Evolutionary conservation across 2,329 filamentous ascomycete species (phyloP).

Genomic region (Botrytis aclada): DNA sequence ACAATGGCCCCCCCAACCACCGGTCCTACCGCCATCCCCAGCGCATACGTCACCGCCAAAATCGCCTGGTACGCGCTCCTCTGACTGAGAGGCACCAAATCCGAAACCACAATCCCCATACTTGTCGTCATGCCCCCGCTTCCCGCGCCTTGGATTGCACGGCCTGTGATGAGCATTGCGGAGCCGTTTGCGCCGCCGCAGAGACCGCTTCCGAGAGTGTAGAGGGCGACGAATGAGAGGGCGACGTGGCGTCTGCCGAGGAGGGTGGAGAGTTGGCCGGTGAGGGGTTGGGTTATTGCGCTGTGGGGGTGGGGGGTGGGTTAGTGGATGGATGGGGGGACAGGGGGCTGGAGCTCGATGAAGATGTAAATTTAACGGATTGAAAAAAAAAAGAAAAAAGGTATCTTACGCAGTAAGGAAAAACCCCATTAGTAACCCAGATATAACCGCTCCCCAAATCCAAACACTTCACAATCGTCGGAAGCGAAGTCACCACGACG

Average conservation of each 20-base stretch:
- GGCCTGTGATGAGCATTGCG: conserved; percentile 48
- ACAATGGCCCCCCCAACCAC: conserved; percentile 28
- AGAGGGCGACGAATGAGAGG: conserved; percentile 40
- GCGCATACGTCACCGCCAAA: conserved; percentile 22
- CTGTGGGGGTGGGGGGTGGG: neutral
- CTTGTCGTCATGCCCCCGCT: conserved; percentile 46
- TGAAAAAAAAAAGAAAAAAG: too few species aligned
- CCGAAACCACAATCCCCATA: conserved; percentile 47
- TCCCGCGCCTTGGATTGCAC: conserved; percentile 47
- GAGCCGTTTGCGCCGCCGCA: conserved; percentile 46
- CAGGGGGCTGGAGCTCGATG: neutral
- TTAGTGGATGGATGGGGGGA: too few species aligned
- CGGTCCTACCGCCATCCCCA: conserved; percentile 24
- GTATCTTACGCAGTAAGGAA: conserved; percentile 8
- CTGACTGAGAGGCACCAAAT: conserved; percentile 48
- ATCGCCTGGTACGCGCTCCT: conserved; percentile 44
- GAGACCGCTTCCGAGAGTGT: conserved; percentile 51
- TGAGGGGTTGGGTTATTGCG: conserved; percentile 14
- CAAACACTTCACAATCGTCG: neutral
- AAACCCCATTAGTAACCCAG: conserved; percentile 20
- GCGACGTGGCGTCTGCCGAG: neutral
- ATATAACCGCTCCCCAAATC: neutral
- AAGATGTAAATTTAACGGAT: neutral
- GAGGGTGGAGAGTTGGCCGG: conserved; percentile 10
- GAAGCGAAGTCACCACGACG: conserved; percentile 3